Percentiles rank a stretch among this genome's conserved stretches.
phyloP scores from a whole-genome alignment of 1,284 basidiomycete genomes.

The Rhodotorula sp. region DNA sequence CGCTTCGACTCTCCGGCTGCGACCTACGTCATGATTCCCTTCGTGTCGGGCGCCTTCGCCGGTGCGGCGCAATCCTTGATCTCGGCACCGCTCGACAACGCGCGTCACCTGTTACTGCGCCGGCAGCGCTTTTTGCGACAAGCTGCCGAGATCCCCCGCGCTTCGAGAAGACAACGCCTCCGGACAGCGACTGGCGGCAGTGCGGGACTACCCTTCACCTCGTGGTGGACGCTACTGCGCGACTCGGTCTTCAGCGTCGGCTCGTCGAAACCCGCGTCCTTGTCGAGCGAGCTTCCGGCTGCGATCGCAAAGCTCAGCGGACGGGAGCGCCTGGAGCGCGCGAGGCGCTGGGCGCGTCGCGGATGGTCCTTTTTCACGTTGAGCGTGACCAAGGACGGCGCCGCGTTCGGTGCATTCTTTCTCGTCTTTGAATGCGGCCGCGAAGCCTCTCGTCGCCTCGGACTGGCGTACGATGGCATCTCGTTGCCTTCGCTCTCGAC shows the following conservation, averaged over 20 bases:
- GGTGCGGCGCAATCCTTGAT: constrained; percentile 51
- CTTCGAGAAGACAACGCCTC: background rate
- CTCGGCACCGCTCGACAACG: constrained; percentile 52
- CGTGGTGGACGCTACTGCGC: constrained; percentile 28
- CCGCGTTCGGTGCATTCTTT: constrained; percentile 49
- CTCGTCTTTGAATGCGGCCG: constrained; percentile 50
- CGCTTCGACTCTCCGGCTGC: constrained; percentile 26
- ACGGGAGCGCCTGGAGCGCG: constrained; percentile 39
- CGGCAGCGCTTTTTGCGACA: constrained; percentile 34
- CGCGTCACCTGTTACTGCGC: constrained; percentile 48
- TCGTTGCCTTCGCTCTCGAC: background rate
- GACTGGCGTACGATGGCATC: constrained; percentile 26
- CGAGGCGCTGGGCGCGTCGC: constrained; percentile 38
- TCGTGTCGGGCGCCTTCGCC: constrained; percentile 47
- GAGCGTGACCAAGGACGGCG: constrained; percentile 48
- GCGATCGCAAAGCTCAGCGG: constrained; percentile 30
- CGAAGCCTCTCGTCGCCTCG: constrained; percentile 44
- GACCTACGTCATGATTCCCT: constrained; percentile 29
- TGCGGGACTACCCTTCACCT: constrained; percentile 14
- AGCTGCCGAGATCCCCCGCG: background rate
- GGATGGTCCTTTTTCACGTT: constrained; percentile 48
- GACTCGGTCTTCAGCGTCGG: constrained; percentile 24
- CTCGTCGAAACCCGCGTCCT: constrained; percentile 1
- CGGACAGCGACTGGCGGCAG: background rate
- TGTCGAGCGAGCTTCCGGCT: background rate